Conservation (phyloP, 805 yeast species). For the Spathaspora arborariae region DNA sequence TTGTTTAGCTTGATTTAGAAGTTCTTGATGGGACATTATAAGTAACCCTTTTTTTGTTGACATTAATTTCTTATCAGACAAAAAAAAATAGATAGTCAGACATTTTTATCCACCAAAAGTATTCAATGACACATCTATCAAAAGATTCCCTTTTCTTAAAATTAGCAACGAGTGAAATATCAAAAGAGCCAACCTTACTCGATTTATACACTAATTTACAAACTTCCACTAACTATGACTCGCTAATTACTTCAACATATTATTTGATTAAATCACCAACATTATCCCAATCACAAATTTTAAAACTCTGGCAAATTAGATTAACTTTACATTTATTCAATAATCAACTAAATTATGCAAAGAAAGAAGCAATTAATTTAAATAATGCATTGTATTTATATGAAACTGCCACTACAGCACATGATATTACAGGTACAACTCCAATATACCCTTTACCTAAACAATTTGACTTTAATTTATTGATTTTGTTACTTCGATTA, state of each 20-base stretch:
- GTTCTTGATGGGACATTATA: conserved; percentile 19
- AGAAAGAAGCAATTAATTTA: conserved; percentile 33
- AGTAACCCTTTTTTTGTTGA: not conserved
- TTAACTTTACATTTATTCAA: conserved; percentile 27
- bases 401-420: conserved; percentile 20
- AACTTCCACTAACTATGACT: conserved; percentile 2
- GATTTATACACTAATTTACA: not conserved
- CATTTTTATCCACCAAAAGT: not conserved
- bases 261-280: conserved; percentile 10
- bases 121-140: conserved; percentile 5
- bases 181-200: not conserved
- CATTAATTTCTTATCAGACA: not conserved
- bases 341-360: conserved; percentile 27
- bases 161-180: conserved; percentile 9
- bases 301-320: conserved; percentile 35
- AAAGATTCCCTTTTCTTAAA: conserved; percentile 14
- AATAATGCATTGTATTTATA: conserved; percentile 31
- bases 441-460: conserved; percentile 35
- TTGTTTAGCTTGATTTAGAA: conserved; percentile 31
- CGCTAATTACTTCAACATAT: conserved; percentile 13
- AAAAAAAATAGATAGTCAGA: not conserved
- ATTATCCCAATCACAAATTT: conserved; percentile 1
- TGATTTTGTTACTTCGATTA: conserved; percentile 36
- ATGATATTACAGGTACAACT: too few species aligned
- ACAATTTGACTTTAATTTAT: conserved; percentile 25